A percentile compares a stretch with the other conserved stretches of the same genome.
These are phyloP conservation scores for Mycena galopus DNA, from an alignment of 768 basidiomycete species.

Conservation along the genomic window DNA sequence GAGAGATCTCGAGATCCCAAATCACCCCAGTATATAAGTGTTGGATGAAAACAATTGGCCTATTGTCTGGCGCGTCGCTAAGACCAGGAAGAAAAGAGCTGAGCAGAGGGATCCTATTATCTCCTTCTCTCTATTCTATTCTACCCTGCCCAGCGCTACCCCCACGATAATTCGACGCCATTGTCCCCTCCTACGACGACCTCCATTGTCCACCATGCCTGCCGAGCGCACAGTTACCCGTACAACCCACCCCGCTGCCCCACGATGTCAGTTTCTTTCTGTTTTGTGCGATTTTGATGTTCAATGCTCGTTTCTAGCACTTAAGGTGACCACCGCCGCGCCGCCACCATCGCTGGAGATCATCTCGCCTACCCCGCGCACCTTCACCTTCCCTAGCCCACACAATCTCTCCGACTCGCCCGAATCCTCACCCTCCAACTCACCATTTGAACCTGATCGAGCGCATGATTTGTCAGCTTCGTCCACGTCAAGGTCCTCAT, in stretches of 20 bases:
- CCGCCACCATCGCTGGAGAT: conserved; percentile 60
- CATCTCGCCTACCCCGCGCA: conserved; percentile 79
- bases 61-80: conserved; percentile 5
- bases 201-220: conserved; percentile 68
- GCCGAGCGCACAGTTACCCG: conserved; percentile 74
- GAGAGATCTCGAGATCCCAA: neutral
- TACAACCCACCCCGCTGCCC: conserved; percentile 66
- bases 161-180: conserved; percentile 25
- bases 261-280: conserved; percentile 25
- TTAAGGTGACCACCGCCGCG: conserved; percentile 26
- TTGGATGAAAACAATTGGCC: neutral
- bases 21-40: neutral
- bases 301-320: conserved; percentile 6
- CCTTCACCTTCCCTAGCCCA: conserved; percentile 75
- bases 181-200: conserved; percentile 20
- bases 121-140: conserved; percentile 16
- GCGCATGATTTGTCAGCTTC: conserved; percentile 55
- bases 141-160: conserved; percentile 22
- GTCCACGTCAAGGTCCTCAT: conserved; percentile 44
- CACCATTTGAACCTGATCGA: conserved; percentile 83
- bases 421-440: conserved; percentile 73
- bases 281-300: conserved; percentile 1
- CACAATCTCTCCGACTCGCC: conserved; percentile 77
- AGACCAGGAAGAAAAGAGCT: conserved; percentile 3
- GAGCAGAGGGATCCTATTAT: neutral